phyloP scores from a whole-genome alignment of 176 grass and related monocot genomes.

The Ensete ventricosum region DNA sequence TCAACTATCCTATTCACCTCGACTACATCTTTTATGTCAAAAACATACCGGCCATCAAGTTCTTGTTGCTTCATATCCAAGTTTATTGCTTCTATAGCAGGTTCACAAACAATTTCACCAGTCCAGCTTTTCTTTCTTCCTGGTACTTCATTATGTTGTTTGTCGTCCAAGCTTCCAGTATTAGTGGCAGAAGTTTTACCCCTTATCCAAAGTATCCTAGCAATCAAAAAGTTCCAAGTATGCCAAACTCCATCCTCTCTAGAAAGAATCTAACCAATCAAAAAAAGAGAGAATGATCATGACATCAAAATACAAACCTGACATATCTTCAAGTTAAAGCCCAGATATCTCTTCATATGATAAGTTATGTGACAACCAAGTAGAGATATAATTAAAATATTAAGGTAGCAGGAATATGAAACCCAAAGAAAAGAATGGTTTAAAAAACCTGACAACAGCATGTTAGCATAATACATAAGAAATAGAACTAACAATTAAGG shows the following conservation, averaged over 20 bases:
- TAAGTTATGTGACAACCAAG: background rate
- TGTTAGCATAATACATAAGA: too few species aligned
- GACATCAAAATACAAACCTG: background rate
- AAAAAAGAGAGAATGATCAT: background rate
- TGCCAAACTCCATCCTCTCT: constrained; percentile 38
- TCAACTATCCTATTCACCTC: background rate
- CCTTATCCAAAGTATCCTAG: constrained; percentile 21
- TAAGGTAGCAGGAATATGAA: background rate
- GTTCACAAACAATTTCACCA: constrained; percentile 13
- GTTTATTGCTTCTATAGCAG: constrained; percentile 27
- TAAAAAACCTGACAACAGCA: background rate
- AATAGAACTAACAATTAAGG: too few species aligned
- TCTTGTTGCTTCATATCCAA: constrained; percentile 45
- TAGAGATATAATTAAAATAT: background rate
- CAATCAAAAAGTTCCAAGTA: constrained; percentile 39
- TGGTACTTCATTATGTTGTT: constrained; percentile 20
- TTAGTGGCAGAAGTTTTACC: constrained; percentile 7
- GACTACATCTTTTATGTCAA: background rate
- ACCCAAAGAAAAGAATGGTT: background rate
- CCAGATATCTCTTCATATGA: too few species aligned
- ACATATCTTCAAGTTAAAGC: background rate
- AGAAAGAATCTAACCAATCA: constrained; percentile 35
- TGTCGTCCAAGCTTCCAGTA: constrained; percentile 13
- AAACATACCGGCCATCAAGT: constrained; percentile 40
- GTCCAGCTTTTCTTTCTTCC: constrained; percentile 15